Percentiles rank a stretch among this genome's conserved stretches.
Conservation (phyloP, 2,329 filamentous ascomycete species). For the Zarea fungicola region DNA sequence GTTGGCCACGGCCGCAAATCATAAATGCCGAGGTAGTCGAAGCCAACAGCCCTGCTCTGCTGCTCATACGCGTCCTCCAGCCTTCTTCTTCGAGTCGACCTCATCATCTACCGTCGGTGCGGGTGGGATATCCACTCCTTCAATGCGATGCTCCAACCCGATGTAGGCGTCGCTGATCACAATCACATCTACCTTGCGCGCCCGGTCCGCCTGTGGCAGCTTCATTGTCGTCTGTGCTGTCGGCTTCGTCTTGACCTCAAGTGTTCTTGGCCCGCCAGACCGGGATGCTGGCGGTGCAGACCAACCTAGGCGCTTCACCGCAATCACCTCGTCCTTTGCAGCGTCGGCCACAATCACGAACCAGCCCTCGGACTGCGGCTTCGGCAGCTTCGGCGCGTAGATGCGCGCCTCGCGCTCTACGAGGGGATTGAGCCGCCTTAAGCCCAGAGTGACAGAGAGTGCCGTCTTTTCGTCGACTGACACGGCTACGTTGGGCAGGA, state of each 20-base stretch:
- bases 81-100: constrained; percentile 35
- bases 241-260: constrained; percentile 40
- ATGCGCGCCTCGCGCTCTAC: constrained; percentile 65
- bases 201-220: constrained; percentile 40
- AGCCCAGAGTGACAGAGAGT: constrained; percentile 54
- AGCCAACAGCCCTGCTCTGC: not conserved
- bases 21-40: too few relatives aligned
- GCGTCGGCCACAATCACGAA: constrained; percentile 73
- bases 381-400: constrained; percentile 85
- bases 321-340: constrained; percentile 69
- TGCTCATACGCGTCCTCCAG: constrained; percentile 6
- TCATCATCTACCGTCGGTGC: constrained; percentile 44
- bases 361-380: constrained; percentile 90
- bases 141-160: constrained; percentile 56
- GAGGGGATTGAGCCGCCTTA: constrained; percentile 64
- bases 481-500: constrained; percentile 66
- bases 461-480: constrained; percentile 56
- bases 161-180: constrained; percentile 86
- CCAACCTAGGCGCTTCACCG: constrained; percentile 84
- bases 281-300: constrained; percentile 17
- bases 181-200: constrained; percentile 63
- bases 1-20: too few relatives aligned
- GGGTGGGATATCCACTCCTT: constrained; percentile 48
- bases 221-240: constrained; percentile 54
- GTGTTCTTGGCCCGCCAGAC: constrained; percentile 22